Percentiles rank a stretch among this genome's conserved stretches.
Evolutionary conservation across 176 grass and related monocot genomes (phyloP).

Genomic region (Secale cereale): DNA sequence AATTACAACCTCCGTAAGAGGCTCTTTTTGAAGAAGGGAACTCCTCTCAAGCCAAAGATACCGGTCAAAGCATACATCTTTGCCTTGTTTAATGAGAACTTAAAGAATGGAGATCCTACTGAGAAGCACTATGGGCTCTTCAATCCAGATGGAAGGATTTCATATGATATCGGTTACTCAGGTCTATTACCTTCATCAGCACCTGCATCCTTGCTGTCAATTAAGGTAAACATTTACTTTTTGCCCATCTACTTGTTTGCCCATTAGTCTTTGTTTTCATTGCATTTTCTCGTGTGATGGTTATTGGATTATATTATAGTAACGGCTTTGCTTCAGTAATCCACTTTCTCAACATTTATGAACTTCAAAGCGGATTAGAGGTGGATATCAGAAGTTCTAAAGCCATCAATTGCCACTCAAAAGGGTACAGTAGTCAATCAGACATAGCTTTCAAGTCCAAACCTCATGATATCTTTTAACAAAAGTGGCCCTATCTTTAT

Average conservation of each 20-base stretch:
- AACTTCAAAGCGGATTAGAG: not conserved
- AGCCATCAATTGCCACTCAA: not conserved
- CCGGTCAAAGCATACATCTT: slow-evolving; percentile 85
- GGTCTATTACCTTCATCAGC: slow-evolving; percentile 70
- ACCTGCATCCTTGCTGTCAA: slow-evolving; percentile 38
- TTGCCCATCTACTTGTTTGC: not conserved
- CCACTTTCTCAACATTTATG: not conserved
- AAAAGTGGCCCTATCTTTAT: not conserved
- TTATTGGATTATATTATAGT: not conserved
- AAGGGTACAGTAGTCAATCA: not conserved
- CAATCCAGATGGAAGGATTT: slow-evolving; percentile 85
- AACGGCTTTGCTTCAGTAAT: not conserved
- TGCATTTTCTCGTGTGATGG: not conserved
- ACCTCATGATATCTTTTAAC: not conserved
- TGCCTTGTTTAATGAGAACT: slow-evolving; percentile 96
- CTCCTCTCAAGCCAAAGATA: slow-evolving; percentile 80
- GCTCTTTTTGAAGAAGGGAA: slow-evolving; percentile 89
- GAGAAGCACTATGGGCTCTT: slow-evolving; percentile 95
- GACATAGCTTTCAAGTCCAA: not conserved
- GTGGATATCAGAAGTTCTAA: not conserved
- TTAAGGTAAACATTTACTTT: slow-evolving; percentile 51
- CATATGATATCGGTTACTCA: slow-evolving; percentile 81
- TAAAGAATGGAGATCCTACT: slow-evolving; percentile 58
- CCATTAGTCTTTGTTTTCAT: not conserved
- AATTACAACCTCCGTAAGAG: slow-evolving; percentile 92